These are phyloP conservation scores for Coemansia furcata DNA, from an alignment of 192 early-diverging fungal species.

Conservation along the genomic window DNA sequence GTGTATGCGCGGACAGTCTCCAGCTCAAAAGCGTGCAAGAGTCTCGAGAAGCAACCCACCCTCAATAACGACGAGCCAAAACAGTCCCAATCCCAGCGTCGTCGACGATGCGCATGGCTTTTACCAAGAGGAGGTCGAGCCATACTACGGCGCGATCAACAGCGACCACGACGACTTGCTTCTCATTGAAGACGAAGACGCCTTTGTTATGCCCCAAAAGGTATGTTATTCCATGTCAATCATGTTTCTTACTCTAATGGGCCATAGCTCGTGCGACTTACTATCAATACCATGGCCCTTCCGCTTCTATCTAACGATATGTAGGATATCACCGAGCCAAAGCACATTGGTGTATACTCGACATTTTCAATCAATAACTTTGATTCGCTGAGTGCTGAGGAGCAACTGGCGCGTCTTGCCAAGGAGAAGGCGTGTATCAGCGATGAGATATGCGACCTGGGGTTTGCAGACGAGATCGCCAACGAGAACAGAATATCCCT, in stretches of 20 bases:
- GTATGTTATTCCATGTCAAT: too few relatives aligned
- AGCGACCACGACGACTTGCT: conserved; percentile 4
- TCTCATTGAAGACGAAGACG: background rate
- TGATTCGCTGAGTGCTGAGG: background rate
- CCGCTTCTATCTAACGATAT: background rate
- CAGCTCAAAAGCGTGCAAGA: conserved; percentile 7
- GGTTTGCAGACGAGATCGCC: conserved; percentile 45
- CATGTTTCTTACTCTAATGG: background rate
- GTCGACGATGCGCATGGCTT: background rate
- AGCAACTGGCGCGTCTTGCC: conserved; percentile 25
- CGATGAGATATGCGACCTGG: conserved; percentile 51
- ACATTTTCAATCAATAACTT: background rate
- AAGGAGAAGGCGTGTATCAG: conserved; percentile 51
- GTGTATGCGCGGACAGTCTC: background rate
- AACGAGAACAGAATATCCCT: conserved; percentile 45
- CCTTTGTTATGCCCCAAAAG: conserved; percentile 3
- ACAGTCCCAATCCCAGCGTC: background rate
- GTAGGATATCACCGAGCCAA: background rate
- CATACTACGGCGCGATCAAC: background rate
- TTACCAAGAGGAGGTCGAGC: background rate
- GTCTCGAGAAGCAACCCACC: background rate
- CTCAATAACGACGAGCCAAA: background rate
- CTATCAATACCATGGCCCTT: background rate
- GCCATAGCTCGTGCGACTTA: too few relatives aligned
- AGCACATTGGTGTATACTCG: background rate